phyloP scores from a whole-genome alignment of 148 eudicot genomes.

The Rhododendron williamsianum region DNA sequence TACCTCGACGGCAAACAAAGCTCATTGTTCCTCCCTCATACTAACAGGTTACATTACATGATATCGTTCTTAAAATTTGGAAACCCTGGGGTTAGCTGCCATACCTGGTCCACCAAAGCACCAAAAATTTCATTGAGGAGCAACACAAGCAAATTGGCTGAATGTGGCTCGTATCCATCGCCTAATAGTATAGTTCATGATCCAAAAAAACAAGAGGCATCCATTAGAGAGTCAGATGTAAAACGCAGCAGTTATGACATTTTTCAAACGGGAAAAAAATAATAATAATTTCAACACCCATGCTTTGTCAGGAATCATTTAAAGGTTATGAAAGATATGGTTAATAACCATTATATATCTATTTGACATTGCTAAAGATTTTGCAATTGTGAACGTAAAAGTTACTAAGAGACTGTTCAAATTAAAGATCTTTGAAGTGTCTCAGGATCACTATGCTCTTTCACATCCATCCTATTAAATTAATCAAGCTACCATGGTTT shows the following conservation, averaged over 20 bases:
- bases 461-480: not conserved
- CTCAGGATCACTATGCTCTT: not conserved
- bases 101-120: not conserved
- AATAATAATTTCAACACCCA: no score
- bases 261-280: not conserved
- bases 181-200: conserved; percentile 11
- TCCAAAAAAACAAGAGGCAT: not conserved
- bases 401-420: not conserved
- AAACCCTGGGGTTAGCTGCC: not conserved
- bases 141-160: conserved; percentile 7
- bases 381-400: not conserved
- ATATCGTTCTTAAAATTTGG: not conserved
- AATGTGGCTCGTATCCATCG: conserved; percentile 41
- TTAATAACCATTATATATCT: not conserved
- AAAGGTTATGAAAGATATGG: not conserved
- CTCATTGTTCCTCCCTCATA: not conserved
- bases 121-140: not conserved
- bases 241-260: not conserved
- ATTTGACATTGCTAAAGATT: not conserved
- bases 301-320: not conserved
- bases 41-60: not conserved
- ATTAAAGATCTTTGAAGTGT: not conserved
- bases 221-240: not conserved
- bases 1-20: not conserved
- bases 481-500: not conserved